Base-by-base conservation (phyloP, 1,139 yeast genomes). In the Maudiozyma humilis region DNA sequence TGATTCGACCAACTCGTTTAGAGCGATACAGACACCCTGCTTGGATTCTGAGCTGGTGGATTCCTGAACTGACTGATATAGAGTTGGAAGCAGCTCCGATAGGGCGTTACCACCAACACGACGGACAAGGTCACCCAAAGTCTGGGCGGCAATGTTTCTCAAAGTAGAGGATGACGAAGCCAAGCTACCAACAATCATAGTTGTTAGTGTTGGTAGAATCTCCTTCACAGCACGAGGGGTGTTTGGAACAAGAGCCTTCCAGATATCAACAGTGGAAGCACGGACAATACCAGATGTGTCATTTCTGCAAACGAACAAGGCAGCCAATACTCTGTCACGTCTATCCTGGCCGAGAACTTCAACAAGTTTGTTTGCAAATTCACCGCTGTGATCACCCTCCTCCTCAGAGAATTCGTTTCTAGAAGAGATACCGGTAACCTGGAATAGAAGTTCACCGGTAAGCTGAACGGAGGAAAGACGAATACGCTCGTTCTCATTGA, bases 201-300 rank as follows among this genome's bases (percentile, higher is more conserved):
- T 76, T 3, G 94, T 85, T 52, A 93, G 77, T 6, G 88, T 73
- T 32, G 96, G 95, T 54, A 93, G 68, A 47, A 91, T 85, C 62
- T 89, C 96, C 70, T 86, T 91, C 45, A 91, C 83, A n/a, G 96
- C 87, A 64, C 84, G 80, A 38, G 98, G 98, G 32, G 98, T 91
- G 62, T 91, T 91, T 44, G 95, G 84, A 44, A 93, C 97, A 64
- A 93, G 72, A 0, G 95, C 88, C 68, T 89, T 89, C 99, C 99
- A 93, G 43, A 93, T 89, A 56, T 91, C 96, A 50, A 87, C 78
- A n/a, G 97, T 81, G 36, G 95, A 86, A 53, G 79, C 79, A 57
- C 98, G 81, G 27, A 93, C 98, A 58, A 82, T 73, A 55, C 87
- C 87, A 39, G 93, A 78, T 40, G 81, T 78, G 70, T 93, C 99